Conservation (phyloP, 768 basidiomycete species). For the Pleurotus ostreatus region DNA sequence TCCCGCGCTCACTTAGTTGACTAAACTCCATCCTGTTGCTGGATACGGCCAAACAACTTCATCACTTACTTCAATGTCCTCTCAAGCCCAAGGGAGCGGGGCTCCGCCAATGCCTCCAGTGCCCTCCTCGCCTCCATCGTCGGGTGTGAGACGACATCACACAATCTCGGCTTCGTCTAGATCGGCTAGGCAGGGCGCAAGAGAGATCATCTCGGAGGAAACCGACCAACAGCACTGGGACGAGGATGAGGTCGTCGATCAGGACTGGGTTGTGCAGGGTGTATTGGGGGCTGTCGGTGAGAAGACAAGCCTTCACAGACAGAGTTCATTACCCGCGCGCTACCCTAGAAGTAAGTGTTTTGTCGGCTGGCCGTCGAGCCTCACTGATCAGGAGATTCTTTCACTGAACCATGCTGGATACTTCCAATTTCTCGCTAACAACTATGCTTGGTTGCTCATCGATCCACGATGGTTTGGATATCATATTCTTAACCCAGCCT, state of each 20-base stretch:
- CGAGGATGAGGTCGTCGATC: conserved; percentile 74
- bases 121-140: conserved; percentile 35
- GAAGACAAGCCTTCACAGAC: conserved; percentile 74
- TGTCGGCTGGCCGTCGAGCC: conserved; percentile 3
- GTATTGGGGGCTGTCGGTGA: conserved; percentile 82
- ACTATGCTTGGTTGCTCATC: conserved; percentile 12
- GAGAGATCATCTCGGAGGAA: conserved; percentile 67
- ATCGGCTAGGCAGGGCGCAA: conserved; percentile 53
- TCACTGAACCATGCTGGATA: conserved; percentile 8
- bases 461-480: neutral
- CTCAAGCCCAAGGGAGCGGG: conserved; percentile 20
- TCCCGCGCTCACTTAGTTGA: conserved; percentile 1
- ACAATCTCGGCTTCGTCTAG: conserved; percentile 78
- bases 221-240: conserved; percentile 52
- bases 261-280: conserved; percentile 68
- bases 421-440: conserved; percentile 9
- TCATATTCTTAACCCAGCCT: conserved; percentile 32
- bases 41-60: conserved; percentile 6
- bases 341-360: conserved; percentile 64
- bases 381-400: conserved; percentile 3
- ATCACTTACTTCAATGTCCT: conserved; percentile 24
- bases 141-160: conserved; percentile 74
- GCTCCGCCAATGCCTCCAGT: conserved; percentile 34
- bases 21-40: neutral
- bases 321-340: conserved; percentile 76